Base-by-base conservation (phyloP, 139 green algal genomes). In the Chlorella sp. region DNA sequence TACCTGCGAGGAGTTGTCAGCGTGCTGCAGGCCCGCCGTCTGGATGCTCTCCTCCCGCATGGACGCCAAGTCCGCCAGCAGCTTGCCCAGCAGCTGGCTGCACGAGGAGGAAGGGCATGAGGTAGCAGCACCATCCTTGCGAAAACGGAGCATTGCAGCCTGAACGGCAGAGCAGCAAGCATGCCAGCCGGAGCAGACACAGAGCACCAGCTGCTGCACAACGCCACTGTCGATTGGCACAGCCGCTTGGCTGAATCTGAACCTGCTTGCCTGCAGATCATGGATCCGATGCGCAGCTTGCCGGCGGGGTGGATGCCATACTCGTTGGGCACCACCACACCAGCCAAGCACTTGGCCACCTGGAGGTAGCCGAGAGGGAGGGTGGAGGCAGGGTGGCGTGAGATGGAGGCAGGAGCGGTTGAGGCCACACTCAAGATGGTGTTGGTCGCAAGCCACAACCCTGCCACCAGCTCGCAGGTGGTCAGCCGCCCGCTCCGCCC, bases 21-120 rank as follows among this genome's bases (percentile, higher is more conserved):
- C 36, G 30, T 82, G 74, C 43, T 80, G 67, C 38, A 87, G 48
- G 20, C 90, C 85, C 40, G 90, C 91, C 13, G 92, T 95, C 41
- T 86, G 85, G 60, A 96, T 40, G 85, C 67, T 89, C 90, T 96
- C 94, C 76, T 94, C 93, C 60, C 90, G 88, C 93, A 96, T 98
- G 82, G 93, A 96, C 32, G 89, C 92, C 84, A 99, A 83, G 89
- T 99, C 97, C 40, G 89, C 90, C 68, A 99, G 90, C 73, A 99
- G 90, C 93, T 99, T 99, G 75, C 92, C 94, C 87, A 99, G 89
- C 85, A 99, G 92, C 85, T 92, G 86, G 28, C 81, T 75, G 46
- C 46, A 54, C 46, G 8, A 54, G 46, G 46, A 7, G 88, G 87
- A 32, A 95, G 93, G 80, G 86, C 80, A 4, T n/a, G n/a, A n/a